Percentiles rank a stretch among this genome's conserved stretches.
phyloP scores from a whole-genome alignment of 2,329 filamentous ascomycete species.

The Triangularia verruculosa region DNA sequence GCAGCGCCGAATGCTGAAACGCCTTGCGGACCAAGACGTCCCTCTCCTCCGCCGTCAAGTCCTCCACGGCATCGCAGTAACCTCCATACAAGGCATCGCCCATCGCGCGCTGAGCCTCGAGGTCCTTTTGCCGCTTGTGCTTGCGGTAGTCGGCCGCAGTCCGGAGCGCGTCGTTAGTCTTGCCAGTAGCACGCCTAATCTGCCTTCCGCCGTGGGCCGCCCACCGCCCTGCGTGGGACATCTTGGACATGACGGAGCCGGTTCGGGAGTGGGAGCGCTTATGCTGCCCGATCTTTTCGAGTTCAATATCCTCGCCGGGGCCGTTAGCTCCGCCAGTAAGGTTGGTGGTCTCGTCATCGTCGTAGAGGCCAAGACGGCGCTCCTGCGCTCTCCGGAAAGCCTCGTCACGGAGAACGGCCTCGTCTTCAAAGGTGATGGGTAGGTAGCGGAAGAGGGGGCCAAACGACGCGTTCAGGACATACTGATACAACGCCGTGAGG shows the following conservation, averaged over 20 bases:
- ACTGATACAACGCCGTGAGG: conserved; percentile 74
- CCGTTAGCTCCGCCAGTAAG: conserved; percentile 28
- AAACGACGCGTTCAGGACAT: conserved; percentile 78
- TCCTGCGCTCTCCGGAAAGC: conserved; percentile 80
- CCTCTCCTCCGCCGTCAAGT: conserved; percentile 84
- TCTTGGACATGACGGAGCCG: conserved; percentile 31
- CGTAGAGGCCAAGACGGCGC: conserved; percentile 60
- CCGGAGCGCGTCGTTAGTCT: conserved; percentile 39
- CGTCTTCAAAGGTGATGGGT: conserved; percentile 92
- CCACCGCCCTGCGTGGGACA: conserved; percentile 48
- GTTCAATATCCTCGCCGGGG: conserved; percentile 35
- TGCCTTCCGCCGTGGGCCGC: conserved; percentile 49
- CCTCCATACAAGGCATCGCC: conserved; percentile 82
- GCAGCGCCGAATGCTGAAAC: conserved; percentile 85
- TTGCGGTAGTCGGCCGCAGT: conserved; percentile 48
- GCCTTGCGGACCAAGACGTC: conserved; percentile 81
- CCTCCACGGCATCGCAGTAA: conserved; percentile 90
- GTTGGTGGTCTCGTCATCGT: conserved; percentile 40
- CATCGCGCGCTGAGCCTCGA: conserved; percentile 70
- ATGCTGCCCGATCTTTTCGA: conserved; percentile 31
- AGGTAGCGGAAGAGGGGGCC: conserved; percentile 82
- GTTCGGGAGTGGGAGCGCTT: conserved; percentile 11
- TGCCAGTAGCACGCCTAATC: conserved; percentile 45
- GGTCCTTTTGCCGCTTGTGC: conserved; percentile 53
- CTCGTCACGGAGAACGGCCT: conserved; percentile 85